Base-by-base conservation (phyloP, 352 stramenopile species). In the Globisporangium abappressorium region DNA sequence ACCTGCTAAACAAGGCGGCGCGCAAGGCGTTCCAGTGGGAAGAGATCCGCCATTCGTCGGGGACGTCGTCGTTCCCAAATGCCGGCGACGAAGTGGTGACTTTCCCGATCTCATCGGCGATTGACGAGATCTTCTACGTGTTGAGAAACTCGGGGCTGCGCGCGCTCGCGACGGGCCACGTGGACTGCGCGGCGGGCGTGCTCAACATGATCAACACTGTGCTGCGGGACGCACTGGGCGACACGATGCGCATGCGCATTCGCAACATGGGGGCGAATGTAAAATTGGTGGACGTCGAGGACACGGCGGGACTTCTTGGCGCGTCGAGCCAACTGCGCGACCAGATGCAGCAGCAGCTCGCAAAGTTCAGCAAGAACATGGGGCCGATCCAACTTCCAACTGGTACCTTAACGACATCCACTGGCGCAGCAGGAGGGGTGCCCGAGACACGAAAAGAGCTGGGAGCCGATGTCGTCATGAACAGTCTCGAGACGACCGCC, bases 41-140 rank as follows among this genome's bases (percentile, higher is more conserved):
- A 74, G 85, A 96, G 65, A 73, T 93, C 24, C 85, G 85, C 30
- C 86, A 81, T 26, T 85, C 84, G 24, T 88, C 82, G 5, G 74
- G 65, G 11, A 46, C 65, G 26, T 57, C 46, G 20, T 55, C 56
- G 38, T 43, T 64, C 22, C 55, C 64, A 0, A 41, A 65, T 30
- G 60, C 26, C 30, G 70, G 71, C 51, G 71, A 84, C 30, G 72
- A 68, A 36, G 69, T 88, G 14, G 51, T 81, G 26, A 87, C 77
- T 41, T 87, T 91, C 59, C 85, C 87, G 5, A 89, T 95, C 62
- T 95, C 89, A 30, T 95, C 89, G 0, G 82, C 85, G 4, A 84
- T 96, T 57, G 89, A 96, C 73, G 89, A 96, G 65, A 89, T 96
- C 54, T 93, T 96, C 66, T 96, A 96, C 66, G 87, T 96, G 18